Percentiles rank a stretch among this genome's conserved stretches.
phyloP scores from a whole-genome alignment of 179 eudicot genomes.

The Pouteria campechiana region DNA sequence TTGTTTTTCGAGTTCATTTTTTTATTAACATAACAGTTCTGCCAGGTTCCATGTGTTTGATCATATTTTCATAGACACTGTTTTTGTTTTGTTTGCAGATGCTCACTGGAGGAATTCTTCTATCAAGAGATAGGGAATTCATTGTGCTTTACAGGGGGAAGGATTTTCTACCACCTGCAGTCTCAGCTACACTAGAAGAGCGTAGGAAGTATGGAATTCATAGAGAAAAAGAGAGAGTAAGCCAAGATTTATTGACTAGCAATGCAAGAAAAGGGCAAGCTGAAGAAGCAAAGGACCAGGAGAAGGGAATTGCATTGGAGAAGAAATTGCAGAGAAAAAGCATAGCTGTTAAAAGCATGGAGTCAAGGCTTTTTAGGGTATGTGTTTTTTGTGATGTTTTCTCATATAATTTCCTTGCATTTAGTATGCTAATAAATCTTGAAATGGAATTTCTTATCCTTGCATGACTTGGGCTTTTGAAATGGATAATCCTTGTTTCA shows the following conservation, averaged over 20 bases:
- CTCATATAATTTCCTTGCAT: too few species aligned
- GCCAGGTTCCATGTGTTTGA: neutral
- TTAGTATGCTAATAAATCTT: too few species aligned
- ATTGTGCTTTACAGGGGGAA: constrained; percentile 87
- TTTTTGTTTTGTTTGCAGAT: constrained; percentile 36
- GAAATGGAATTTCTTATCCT: too few species aligned
- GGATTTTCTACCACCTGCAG: constrained; percentile 91
- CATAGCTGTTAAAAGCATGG: constrained; percentile 39
- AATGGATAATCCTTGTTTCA: too few species aligned
- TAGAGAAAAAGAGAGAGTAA: constrained; percentile 11
- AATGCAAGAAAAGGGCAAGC: too few species aligned
- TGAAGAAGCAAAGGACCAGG: constrained; percentile 8
- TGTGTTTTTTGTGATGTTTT: too few species aligned
- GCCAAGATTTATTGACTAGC: constrained; percentile 13
- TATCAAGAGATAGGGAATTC: constrained; percentile 80
- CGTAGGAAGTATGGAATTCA: constrained; percentile 41
- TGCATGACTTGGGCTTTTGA: too few species aligned
- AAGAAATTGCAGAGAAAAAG: constrained; percentile 30
- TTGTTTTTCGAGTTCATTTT: too few species aligned
- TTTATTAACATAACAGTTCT: too few species aligned
- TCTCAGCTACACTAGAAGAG: constrained; percentile 80
- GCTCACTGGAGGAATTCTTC: constrained; percentile 76
- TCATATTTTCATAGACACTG: neutral
- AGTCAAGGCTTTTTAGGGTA: constrained; percentile 61
- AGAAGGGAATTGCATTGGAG: constrained; percentile 11